Percentiles rank a stretch among this genome's conserved stretches.
These are phyloP conservation scores for Fusarium devonianum DNA, from an alignment of 2,329 filamentous ascomycete species.

Conservation along the genomic window DNA sequence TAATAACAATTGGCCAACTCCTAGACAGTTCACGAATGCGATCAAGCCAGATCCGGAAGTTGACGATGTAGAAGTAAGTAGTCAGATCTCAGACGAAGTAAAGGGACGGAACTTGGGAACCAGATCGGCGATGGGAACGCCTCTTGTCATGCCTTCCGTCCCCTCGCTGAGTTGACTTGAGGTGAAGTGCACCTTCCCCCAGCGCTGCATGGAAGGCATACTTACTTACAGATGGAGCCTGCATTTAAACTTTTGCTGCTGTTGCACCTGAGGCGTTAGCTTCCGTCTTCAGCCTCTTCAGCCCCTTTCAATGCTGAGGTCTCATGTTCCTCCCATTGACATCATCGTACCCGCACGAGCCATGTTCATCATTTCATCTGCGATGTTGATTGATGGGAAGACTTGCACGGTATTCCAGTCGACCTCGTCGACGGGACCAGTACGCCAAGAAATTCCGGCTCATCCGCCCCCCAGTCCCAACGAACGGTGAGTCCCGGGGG, in stretches of 20 bases:
- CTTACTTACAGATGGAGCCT: too few relatives aligned
- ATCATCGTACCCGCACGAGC: slow-evolving; percentile 18
- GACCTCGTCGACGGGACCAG: slow-evolving; percentile 6
- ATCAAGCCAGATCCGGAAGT: slow-evolving; percentile 12
- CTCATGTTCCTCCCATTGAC: neutral
- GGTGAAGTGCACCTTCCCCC: slow-evolving; percentile 33
- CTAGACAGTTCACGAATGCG: slow-evolving; percentile 6
- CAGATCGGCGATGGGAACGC: slow-evolving; percentile 14
- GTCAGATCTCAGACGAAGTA: slow-evolving; percentile 25
- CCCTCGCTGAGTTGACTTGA: slow-evolving; percentile 27
- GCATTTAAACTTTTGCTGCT: too few relatives aligned
- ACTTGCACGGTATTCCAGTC: slow-evolving; percentile 13
- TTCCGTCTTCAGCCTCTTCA: too few relatives aligned
- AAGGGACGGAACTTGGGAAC: slow-evolving; percentile 31
- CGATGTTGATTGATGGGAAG: slow-evolving; percentile 34
- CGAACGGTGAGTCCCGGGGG: slow-evolving; percentile 16
- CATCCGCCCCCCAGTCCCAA: slow-evolving; percentile 16
- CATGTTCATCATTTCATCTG: slow-evolving; percentile 17
- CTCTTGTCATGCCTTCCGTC: slow-evolving; percentile 12
- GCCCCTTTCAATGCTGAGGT: neutral
- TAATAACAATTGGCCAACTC: slow-evolving; percentile 17
- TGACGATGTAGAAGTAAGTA: slow-evolving; percentile 14
- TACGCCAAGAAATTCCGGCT: slow-evolving; percentile 29
- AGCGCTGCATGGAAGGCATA: slow-evolving; percentile 22
- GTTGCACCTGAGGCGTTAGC: slow-evolving; percentile 16